A percentile compares a stretch with the other conserved stretches of the same genome.
Evolutionary conservation across 345 rosid genomes (phyloP).

Genomic region (Hibiscus tridactylites): DNA sequence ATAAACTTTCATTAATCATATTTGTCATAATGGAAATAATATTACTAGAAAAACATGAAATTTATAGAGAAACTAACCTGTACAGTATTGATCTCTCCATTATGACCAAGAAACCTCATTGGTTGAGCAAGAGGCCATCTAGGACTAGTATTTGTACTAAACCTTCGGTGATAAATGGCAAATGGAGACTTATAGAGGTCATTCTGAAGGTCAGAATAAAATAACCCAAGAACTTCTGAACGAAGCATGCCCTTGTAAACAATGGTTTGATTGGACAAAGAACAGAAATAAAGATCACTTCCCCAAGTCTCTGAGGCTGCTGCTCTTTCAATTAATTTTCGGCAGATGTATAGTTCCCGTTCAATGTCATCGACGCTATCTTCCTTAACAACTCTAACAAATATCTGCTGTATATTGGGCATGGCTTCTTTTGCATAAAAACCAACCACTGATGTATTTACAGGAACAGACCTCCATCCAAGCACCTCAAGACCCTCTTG

Average conservation of each 20-base stretch:
- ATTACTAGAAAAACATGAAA: not conserved
- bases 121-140: slow-evolving; percentile 99
- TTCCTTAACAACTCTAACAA: slow-evolving; percentile 77
- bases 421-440: slow-evolving; percentile 85
- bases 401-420: slow-evolving; percentile 92
- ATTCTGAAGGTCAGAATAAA: slow-evolving; percentile 76
- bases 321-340: slow-evolving; percentile 74
- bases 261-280: slow-evolving; percentile 86
- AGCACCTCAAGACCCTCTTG: slow-evolving; percentile 96
- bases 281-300: slow-evolving; percentile 79
- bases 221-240: slow-evolving; percentile 84
- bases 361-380: slow-evolving; percentile 86
- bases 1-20: not conserved
- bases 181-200: slow-evolving; percentile 71
- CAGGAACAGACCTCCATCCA: slow-evolving; percentile 97
- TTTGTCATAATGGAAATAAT: not conserved
- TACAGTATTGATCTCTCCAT: slow-evolving; percentile 97
- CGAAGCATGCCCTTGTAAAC: slow-evolving; percentile 99
- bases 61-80: slow-evolving; percentile 44
- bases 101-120: slow-evolving; percentile 99
- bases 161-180: slow-evolving; percentile 94
- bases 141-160: slow-evolving; percentile 96
- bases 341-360: slow-evolving; percentile 87
- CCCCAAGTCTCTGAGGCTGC: slow-evolving; percentile 70
- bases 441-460: slow-evolving; percentile 78